Evolutionary conservation across 805 yeast species (phyloP).

Genomic region (Debaryomyces hansenii): DNA sequence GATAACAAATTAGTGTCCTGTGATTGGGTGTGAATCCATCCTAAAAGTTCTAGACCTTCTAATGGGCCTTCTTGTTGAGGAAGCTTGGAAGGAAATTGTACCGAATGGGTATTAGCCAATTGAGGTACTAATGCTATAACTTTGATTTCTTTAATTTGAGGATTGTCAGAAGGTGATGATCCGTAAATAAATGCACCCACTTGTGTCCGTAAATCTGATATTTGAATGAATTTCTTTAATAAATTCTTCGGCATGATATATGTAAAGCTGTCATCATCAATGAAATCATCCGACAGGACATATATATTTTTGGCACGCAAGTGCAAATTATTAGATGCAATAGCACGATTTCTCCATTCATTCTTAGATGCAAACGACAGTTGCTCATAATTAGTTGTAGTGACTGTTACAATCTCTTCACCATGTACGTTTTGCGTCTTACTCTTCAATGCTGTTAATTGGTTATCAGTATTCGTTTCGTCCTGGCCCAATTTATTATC

Average conservation of each 20-base stretch:
- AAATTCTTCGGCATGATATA: constrained; percentile 83
- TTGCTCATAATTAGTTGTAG: constrained; percentile 87
- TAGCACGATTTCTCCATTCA: constrained; percentile 89
- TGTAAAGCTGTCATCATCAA: constrained; percentile 53
- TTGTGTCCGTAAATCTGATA: constrained; percentile 79
- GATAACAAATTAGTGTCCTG: constrained; percentile 63
- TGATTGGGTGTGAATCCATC: constrained; percentile 92
- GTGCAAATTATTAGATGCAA: constrained; percentile 71
- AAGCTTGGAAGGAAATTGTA: constrained; percentile 55
- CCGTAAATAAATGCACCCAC: constrained; percentile 85
- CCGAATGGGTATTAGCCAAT: constrained; percentile 66
- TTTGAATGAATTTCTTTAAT: constrained; percentile 71
- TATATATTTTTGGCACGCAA: constrained; percentile 70
- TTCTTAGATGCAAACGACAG: constrained; percentile 77
- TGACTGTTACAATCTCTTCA: constrained; percentile 91
- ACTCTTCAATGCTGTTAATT: constrained; percentile 75
- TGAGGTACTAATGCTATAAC: constrained; percentile 85
- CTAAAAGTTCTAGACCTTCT: constrained; percentile 68
- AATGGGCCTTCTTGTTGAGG: constrained; percentile 38
- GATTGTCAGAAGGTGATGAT: constrained; percentile 70
- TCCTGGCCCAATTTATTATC: constrained; percentile 45
- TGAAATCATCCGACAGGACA: constrained; percentile 58
- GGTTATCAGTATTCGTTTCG: constrained; percentile 33
- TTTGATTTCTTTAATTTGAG: constrained; percentile 75
- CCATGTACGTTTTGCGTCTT: constrained; percentile 91